phyloP scores from a whole-genome alignment of 148 eudicot species.

The Dysphania ambrosioides region DNA sequence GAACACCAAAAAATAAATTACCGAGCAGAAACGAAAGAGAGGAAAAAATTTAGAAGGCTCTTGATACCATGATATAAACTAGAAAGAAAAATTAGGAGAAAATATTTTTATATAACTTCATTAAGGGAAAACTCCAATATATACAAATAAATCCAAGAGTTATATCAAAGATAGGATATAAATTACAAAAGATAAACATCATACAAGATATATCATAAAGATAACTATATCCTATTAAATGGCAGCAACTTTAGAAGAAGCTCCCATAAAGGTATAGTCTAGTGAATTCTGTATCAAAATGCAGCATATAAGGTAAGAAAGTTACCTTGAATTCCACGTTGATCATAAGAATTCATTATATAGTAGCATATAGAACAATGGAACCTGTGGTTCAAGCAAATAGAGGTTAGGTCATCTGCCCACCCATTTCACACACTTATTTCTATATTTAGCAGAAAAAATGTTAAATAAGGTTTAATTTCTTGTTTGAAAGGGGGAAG shows the following conservation, averaged over 20 bases:
- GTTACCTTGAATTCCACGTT: not conserved
- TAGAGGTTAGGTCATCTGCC: not conserved
- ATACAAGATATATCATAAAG: no score
- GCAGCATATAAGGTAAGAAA: constrained; percentile 17
- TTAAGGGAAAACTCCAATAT: no score
- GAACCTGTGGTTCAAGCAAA: not conserved
- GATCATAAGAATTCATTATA: not conserved
- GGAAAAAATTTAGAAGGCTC: no score
- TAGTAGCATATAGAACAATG: not conserved
- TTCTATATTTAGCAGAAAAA: not conserved
- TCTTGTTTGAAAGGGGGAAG: not conserved
- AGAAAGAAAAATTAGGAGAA: no score
- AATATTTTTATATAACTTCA: no score
- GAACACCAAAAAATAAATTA: no score
- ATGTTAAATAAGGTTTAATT: not conserved
- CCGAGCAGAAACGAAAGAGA: no score
- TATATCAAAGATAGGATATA: no score
- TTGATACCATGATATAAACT: no score
- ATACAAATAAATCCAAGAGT: no score
- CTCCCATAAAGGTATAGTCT: constrained; percentile 84
- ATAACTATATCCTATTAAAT: no score
- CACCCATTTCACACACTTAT: not conserved
- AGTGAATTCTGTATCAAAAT: constrained; percentile 53
- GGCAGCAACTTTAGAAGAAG: constrained; percentile 86
- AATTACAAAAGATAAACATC: no score